phyloP scores from a whole-genome alignment of 2,329 filamentous ascomycete species.

The Eutypella sp. region DNA sequence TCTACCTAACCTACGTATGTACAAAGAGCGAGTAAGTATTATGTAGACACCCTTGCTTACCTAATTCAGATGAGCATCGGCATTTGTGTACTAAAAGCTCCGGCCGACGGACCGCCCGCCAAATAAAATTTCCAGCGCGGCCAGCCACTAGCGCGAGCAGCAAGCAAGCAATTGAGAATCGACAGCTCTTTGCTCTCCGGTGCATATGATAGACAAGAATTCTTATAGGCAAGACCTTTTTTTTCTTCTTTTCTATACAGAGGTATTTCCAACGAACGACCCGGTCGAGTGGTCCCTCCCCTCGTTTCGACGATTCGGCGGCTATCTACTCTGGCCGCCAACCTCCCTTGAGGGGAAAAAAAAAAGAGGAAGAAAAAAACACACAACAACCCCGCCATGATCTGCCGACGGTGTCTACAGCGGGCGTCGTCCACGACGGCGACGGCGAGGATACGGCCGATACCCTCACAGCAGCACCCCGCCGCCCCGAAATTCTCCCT shows the following conservation, averaged over 20 bases:
- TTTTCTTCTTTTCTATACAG: too few relatives aligned
- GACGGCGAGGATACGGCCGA: too few relatives aligned
- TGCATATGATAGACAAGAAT: too few relatives aligned
- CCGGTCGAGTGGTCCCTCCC: neutral
- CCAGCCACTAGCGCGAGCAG: constrained; percentile 1
- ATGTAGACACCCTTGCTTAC: neutral
- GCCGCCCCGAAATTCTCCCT: neutral
- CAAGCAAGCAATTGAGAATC: constrained; percentile 2
- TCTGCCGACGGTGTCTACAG: constrained; percentile 46
- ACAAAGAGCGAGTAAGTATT: neutral
- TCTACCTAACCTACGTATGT: too few relatives aligned
- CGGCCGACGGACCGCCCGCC: constrained; percentile 12
- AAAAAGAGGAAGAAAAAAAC: neutral
- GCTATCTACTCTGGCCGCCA: too few relatives aligned
- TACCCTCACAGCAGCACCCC: neutral
- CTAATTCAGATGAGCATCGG: constrained; percentile 8
- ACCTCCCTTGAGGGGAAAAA: too few relatives aligned
- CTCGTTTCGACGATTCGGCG: too few relatives aligned
- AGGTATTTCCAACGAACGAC: too few relatives aligned
- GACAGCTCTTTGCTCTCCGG: too few relatives aligned
- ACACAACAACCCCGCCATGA: constrained; percentile 25
- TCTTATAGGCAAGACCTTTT: too few relatives aligned
- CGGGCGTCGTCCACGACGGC: constrained; percentile 28
- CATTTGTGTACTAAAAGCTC: constrained; percentile 20
- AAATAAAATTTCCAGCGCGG: constrained; percentile 28